A percentile compares a stretch with the other conserved stretches of the same genome.
Conservation (phyloP, 805 yeast species). For the Ogataea salicorniae region DNA sequence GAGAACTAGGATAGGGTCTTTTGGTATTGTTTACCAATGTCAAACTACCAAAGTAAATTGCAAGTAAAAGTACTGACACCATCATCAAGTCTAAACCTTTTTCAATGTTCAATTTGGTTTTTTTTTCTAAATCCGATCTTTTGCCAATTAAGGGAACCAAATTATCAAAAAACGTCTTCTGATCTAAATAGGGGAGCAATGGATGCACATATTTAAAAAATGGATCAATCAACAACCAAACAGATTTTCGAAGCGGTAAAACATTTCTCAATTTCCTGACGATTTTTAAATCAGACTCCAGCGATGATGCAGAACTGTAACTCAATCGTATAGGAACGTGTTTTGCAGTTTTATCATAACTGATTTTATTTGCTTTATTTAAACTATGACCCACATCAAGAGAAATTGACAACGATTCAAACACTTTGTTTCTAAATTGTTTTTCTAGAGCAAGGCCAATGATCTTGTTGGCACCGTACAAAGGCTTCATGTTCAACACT, state of each 20-base stretch:
- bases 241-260: constrained; percentile 35
- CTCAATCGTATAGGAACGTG: constrained; percentile 11
- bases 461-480: constrained; percentile 5
- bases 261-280: constrained; percentile 22
- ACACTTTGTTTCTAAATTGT: constrained; percentile 9
- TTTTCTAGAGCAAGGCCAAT: constrained; percentile 4
- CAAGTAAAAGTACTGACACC: constrained; percentile 35
- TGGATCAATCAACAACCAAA: constrained; percentile 38
- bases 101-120: constrained; percentile 29
- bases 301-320: constrained; percentile 21
- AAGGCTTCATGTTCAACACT: constrained; percentile 11
- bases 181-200: constrained; percentile 43
- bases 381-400: background rate
- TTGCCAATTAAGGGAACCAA: constrained; percentile 34
- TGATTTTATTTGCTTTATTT: constrained; percentile 1
- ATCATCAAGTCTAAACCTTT: constrained; percentile 37
- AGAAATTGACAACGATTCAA: constrained; percentile 6
- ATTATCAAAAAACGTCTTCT: constrained; percentile 28
- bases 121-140: constrained; percentile 24
- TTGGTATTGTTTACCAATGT: constrained; percentile 28
- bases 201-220: constrained; percentile 43
- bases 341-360: constrained; percentile 2
- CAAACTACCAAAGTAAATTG: constrained; percentile 38
- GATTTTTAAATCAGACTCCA: constrained; percentile 23
- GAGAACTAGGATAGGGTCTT: constrained; percentile 24